phyloP scores from a whole-genome alignment of 805 yeast genomes.

The Maudiozyma barnettii region DNA sequence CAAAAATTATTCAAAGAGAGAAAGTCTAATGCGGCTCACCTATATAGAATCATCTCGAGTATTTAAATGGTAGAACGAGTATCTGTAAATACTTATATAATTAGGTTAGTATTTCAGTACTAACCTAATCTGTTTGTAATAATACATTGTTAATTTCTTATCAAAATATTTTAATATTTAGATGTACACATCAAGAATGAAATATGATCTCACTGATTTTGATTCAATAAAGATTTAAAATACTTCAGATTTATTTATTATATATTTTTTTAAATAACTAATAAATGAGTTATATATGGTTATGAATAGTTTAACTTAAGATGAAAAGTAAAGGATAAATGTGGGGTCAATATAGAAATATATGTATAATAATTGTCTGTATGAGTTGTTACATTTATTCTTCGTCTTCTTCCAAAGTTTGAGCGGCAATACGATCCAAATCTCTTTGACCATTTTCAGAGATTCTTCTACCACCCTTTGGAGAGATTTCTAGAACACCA shows the following conservation, averaged over 20 bases:
- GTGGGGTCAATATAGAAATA: neutral
- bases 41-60: too few species aligned
- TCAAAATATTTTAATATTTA: too few species aligned
- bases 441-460: constrained; percentile 99
- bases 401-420: constrained; percentile 89
- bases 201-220: too few species aligned
- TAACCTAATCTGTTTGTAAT: too few species aligned
- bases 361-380: neutral
- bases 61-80: too few species aligned
- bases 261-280: neutral
- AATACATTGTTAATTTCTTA: too few species aligned
- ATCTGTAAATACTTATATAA: neutral
- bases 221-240: neutral
- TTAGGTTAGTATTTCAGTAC: too few species aligned
- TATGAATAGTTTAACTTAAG: neutral
- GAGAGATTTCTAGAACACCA: constrained; percentile 91
- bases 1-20: too few species aligned
- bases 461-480: constrained; percentile 99
- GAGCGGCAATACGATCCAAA: constrained; percentile 99
- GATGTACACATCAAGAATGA: too few species aligned
- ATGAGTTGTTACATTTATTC: constrained; percentile 34
- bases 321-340: neutral
- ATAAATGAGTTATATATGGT: neutral
- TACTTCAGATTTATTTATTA: neutral
- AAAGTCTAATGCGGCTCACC: too few species aligned